phyloP scores from a whole-genome alignment of 805 yeast species.

The Kodamaea laetipori region DNA sequence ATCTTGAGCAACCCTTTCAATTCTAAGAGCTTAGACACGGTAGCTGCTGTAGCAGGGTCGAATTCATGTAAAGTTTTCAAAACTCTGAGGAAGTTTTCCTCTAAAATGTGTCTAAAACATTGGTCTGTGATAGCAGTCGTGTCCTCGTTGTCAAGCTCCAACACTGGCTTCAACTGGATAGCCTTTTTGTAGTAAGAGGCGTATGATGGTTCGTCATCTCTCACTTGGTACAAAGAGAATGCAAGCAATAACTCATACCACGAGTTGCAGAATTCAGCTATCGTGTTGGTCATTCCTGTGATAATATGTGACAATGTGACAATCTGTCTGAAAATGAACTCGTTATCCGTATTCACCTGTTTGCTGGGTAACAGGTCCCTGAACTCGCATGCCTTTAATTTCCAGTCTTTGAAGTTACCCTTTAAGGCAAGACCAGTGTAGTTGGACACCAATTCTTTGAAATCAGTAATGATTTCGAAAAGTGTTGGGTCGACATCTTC shows the following conservation, averaged over 20 bases:
- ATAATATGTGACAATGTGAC: conserved; percentile 45
- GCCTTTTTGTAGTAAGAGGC: conserved; percentile 37
- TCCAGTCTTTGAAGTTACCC: conserved; percentile 52
- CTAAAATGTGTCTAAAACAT: conserved; percentile 56
- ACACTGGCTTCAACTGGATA: conserved; percentile 28
- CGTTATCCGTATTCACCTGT: conserved; percentile 27
- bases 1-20: conserved; percentile 57
- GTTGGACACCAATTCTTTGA: conserved; percentile 38
- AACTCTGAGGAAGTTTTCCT: conserved; percentile 57
- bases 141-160: conserved; percentile 29
- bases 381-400: conserved; percentile 49
- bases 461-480: conserved; percentile 42
- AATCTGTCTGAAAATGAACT: conserved; percentile 37
- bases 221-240: conserved; percentile 57
- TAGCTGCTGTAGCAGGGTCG: conserved; percentile 66
- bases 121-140: conserved; percentile 31
- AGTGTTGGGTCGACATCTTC: conserved; percentile 32
- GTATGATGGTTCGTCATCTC: conserved; percentile 44
- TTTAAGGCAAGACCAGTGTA: conserved; percentile 45
- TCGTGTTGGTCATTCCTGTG: conserved; percentile 53
- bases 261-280: conserved; percentile 50
- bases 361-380: conserved; percentile 43
- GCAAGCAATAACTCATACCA: conserved; percentile 73
- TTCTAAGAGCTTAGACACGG: conserved; percentile 61
- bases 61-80: conserved; percentile 59